Evolutionary conservation across 1,284 basidiomycete genomes (phyloP).

Genomic region (Anthracocystis walkeri): DNA sequence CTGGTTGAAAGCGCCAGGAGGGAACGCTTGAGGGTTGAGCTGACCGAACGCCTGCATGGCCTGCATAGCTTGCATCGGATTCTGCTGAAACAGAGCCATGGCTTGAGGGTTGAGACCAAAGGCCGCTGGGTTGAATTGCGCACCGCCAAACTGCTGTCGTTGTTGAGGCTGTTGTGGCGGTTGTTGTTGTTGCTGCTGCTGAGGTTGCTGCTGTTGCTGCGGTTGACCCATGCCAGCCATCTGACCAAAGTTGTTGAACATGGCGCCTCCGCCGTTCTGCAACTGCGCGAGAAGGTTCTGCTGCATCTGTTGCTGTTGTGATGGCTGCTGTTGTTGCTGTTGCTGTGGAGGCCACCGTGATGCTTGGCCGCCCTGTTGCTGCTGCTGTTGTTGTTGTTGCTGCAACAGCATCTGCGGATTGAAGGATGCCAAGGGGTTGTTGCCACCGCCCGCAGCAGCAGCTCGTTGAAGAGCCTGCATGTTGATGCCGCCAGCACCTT

Average conservation of each 20-base stretch:
- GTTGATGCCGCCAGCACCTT: constrained; percentile 35
- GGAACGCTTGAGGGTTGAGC: constrained; percentile 43
- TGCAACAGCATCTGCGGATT: constrained; percentile 51
- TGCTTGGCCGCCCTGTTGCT: constrained; percentile 25
- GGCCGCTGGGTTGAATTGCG: constrained; percentile 37
- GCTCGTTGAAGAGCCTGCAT: constrained; percentile 48
- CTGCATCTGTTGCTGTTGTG: constrained; percentile 35
- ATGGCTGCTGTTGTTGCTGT: constrained; percentile 29
- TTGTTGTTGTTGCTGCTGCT: constrained; percentile 18
- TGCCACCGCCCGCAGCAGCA: constrained; percentile 30
- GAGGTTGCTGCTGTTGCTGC: constrained; percentile 32
- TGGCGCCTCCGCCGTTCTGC: constrained; percentile 35
- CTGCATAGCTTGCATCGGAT: constrained; percentile 52
- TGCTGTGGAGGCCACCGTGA: constrained; percentile 35
- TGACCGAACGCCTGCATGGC: constrained; percentile 49
- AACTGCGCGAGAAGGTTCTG: constrained; percentile 41
- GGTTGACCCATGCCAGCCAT: constrained; percentile 36
- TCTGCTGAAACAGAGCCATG: constrained; percentile 47
- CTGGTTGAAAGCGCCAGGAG: constrained; percentile 40
- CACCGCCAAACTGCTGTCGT: constrained; percentile 28
- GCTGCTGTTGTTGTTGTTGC: constrained; percentile 44
- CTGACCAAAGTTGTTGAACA: constrained; percentile 46
- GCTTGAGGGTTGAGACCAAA: constrained; percentile 45
- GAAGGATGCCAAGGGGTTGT: constrained; percentile 42
- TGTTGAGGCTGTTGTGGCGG: constrained; percentile 31